Evolutionary conservation across 345 rosid species (phyloP).

Genomic region (Microcos paniculata): DNA sequence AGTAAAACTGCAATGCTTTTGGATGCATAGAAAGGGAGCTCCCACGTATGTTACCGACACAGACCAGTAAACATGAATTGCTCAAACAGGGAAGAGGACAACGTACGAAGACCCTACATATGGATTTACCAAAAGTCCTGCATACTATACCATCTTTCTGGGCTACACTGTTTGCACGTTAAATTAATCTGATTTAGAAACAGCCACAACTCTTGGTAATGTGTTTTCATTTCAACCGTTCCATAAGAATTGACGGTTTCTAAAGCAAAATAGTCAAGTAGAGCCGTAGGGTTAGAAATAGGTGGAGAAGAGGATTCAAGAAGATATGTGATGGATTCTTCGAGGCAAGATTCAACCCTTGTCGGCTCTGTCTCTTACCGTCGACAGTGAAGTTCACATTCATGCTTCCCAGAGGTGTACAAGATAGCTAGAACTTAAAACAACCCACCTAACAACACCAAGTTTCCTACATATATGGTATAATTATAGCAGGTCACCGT

Average conservation of each 20-base stretch:
- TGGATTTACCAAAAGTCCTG: not conserved
- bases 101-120: not conserved
- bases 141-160: not conserved
- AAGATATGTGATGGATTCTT: not conserved
- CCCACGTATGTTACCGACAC: not conserved
- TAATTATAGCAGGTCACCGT: not conserved
- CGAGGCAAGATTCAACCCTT: not conserved
- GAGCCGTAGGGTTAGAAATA: no score
- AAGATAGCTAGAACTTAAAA: not conserved
- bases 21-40: not conserved
- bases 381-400: not conserved
- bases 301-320: not conserved
- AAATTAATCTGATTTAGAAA: not conserved
- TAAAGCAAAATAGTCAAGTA: not conserved
- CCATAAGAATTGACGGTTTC: not conserved
- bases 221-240: not conserved
- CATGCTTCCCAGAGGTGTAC: not conserved
- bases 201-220: not conserved
- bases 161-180: not conserved
- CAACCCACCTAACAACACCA: not conserved
- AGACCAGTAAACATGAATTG: not conserved
- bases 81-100: not conserved
- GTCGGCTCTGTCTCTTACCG: no score
- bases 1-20: not conserved
- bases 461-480: not conserved